These are phyloP conservation scores for Populus davidiana DNA, from an alignment of 345 rosid genomes.

Conservation along the genomic window DNA sequence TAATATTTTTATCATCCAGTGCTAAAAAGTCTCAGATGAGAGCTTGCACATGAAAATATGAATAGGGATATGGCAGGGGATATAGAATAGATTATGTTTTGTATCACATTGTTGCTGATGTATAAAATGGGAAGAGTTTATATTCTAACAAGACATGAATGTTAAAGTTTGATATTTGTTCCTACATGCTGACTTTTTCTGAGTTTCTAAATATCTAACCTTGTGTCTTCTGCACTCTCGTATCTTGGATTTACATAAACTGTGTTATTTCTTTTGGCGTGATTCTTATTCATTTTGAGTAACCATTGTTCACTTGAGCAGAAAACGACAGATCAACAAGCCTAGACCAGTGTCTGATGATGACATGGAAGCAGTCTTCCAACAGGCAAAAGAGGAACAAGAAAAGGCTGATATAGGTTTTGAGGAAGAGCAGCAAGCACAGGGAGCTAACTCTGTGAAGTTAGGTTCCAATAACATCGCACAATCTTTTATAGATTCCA, in stretches of 20 bases:
- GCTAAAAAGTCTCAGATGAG: no score
- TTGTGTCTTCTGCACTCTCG: not conserved
- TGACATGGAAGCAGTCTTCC: conserved; percentile 70
- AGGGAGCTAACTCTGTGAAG: conserved; percentile 30
- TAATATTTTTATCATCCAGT: not conserved
- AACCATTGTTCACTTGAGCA: conserved; percentile 20
- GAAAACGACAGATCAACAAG: conserved; percentile 68
- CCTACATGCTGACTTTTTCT: not conserved
- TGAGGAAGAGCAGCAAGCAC: conserved; percentile 41
- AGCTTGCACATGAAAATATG: not conserved
- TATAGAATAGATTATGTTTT: no score
- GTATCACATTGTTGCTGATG: not conserved
- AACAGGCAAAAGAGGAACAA: conserved; percentile 71
- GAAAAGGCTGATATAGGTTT: conserved; percentile 65
- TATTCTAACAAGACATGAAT: not conserved
- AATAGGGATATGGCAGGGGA: not conserved
- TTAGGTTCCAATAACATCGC: conserved; percentile 26
- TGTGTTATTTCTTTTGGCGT: not conserved
- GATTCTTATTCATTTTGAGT: not conserved
- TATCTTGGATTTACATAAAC: not conserved
- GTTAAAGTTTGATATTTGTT: not conserved
- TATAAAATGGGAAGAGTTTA: not conserved
- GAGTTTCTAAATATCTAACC: not conserved
- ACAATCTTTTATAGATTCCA: conserved; percentile 29
- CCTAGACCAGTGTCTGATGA: conserved; percentile 69